Evolutionary conservation across 768 basidiomycete species (phyloP).

Genomic region (Mycena alexandri): DNA sequence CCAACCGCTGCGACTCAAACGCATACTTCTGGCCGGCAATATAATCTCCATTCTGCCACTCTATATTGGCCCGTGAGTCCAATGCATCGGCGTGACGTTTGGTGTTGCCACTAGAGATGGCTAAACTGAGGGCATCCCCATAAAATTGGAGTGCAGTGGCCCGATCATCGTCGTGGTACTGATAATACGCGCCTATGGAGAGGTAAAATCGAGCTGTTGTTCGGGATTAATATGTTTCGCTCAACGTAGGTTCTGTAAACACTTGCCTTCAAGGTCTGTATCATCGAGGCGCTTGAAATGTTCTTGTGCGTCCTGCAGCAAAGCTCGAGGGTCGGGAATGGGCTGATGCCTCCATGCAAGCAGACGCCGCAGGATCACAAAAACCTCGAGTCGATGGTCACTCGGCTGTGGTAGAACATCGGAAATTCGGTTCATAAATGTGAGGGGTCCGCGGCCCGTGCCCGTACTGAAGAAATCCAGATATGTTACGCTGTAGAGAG

Average conservation of each 20-base stretch:
- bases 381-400: too few relatives aligned
- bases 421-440: too few relatives aligned
- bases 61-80: neutral
- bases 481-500: too few relatives aligned
- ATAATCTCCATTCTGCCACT: neutral
- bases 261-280: neutral
- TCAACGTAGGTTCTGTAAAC: neutral
- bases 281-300: neutral
- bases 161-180: neutral
- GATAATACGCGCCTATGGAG: neutral
- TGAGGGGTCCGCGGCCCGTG: too few relatives aligned
- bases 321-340: too few relatives aligned
- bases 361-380: too few relatives aligned
- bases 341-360: too few relatives aligned
- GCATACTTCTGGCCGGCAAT: neutral
- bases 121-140: neutral
- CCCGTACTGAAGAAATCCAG: too few relatives aligned
- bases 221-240: neutral
- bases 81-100: neutral
- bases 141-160: neutral
- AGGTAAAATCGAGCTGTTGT: neutral
- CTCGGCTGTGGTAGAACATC: too few relatives aligned
- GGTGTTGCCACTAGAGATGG: neutral
- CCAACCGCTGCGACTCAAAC: neutral
- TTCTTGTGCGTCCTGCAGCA: neutral